Conservation (phyloP, 2,329 filamentous ascomycete species). For the Orbilia quercus region DNA sequence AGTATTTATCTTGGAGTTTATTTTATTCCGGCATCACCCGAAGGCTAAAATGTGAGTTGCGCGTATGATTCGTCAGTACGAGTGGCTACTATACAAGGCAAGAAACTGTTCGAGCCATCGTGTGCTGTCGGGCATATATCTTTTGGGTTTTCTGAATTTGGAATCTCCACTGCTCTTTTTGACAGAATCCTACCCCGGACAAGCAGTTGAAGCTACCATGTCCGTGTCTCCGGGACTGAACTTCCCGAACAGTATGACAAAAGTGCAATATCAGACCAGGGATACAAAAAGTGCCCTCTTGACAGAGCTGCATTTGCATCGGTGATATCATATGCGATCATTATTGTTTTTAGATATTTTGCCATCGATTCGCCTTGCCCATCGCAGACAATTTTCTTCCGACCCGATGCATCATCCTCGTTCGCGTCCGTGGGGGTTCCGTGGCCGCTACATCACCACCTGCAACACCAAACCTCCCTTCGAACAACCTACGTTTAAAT, state of each 20-base stretch:
- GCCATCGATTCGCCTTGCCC: background rate
- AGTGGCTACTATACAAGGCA: background rate
- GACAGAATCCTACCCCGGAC: background rate
- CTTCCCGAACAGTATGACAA: conserved; percentile 20
- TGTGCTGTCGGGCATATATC: conserved; percentile 10
- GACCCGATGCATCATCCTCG: background rate
- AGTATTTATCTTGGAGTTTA: background rate
- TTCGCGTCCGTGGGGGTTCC: background rate
- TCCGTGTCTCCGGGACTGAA: conserved; percentile 30
- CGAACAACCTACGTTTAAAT: too few species aligned
- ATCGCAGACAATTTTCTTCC: too few species aligned
- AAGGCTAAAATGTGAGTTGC: background rate
- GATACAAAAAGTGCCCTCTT: background rate
- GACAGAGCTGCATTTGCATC: background rate
- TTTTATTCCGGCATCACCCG: conserved; percentile 17
- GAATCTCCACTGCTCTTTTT: conserved; percentile 4
- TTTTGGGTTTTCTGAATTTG: conserved; percentile 36
- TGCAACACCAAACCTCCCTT: too few species aligned
- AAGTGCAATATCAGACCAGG: background rate
- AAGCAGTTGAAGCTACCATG: conserved; percentile 4
- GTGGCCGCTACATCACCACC: too few species aligned
- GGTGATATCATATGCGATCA: conserved; percentile 4
- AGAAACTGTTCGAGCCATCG: conserved; percentile 3
- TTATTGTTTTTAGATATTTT: background rate
- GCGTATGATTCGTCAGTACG: conserved; percentile 1